Conservation (phyloP, 352 stramenopile species). For the Phytophthora ohioensis region DNA sequence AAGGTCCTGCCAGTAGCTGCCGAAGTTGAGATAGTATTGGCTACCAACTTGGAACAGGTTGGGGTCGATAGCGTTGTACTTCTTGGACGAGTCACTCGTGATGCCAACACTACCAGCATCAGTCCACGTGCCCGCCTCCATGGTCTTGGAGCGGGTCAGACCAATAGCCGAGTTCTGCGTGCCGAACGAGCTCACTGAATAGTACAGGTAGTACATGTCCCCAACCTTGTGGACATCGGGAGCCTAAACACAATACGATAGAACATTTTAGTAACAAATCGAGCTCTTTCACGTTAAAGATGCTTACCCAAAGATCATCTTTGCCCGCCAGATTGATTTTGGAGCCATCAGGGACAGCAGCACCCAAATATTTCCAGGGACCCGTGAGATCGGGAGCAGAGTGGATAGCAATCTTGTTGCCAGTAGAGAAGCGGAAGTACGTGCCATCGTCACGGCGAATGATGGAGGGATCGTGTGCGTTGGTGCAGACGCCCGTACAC, state of each 20-base stretch:
- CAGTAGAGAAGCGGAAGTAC: constrained; percentile 70
- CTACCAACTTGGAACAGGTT: constrained; percentile 48
- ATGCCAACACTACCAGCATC: constrained; percentile 48
- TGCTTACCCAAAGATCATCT: constrained; percentile 34
- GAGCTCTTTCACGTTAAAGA: background rate
- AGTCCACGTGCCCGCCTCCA: constrained; percentile 52
- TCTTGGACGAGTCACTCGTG: constrained; percentile 42
- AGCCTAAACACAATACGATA: constrained; percentile 30
- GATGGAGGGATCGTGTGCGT: constrained; percentile 62
- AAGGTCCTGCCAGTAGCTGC: constrained; percentile 53
- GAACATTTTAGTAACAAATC: background rate
- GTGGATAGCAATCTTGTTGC: constrained; percentile 60
- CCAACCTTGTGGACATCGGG: constrained; percentile 57
- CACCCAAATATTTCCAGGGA: constrained; percentile 57
- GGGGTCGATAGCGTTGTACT: constrained; percentile 68
- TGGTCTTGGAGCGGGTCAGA: constrained; percentile 51
- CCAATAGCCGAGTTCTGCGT: constrained; percentile 57
- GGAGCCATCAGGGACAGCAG: constrained; percentile 48
- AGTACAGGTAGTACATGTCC: constrained; percentile 67
- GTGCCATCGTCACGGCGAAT: constrained; percentile 58
- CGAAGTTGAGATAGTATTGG: constrained; percentile 58
- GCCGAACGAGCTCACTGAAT: constrained; percentile 61
- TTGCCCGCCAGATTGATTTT: constrained; percentile 58
- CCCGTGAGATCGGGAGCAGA: constrained; percentile 48
- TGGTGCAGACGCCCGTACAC: constrained; percentile 43